Base-by-base conservation (phyloP, 2,329 filamentous ascomycete genomes). In the Metarhizium humberi region DNA sequence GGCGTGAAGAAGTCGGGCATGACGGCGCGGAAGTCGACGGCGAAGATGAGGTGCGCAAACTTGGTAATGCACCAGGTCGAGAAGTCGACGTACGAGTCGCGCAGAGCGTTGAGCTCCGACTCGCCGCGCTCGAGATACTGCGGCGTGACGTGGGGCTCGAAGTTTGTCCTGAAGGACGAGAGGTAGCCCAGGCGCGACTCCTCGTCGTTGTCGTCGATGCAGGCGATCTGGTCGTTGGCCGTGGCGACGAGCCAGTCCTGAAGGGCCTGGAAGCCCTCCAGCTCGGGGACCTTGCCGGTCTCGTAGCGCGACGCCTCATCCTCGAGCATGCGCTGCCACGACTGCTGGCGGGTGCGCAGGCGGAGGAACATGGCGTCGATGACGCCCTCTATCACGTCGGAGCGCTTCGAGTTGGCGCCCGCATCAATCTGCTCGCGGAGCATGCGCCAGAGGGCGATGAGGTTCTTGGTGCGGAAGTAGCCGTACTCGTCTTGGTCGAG, bases 141-240 rank as follows among this genome's bases (percentile, higher is more conserved):
- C 25, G 88, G 82, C 51, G 89, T 87, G 48, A 96, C 88, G 38
- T 94, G 77, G 2, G 88, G 79, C 67, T 90, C 87, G 66, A 95
- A 87, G 65, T 94, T 90, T 62, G 86, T 83, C 62, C 85, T 85
- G 81, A 96, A 96, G 64, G 87, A 86, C 4, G 89, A 86, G 51
- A 97, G 80, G 73, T 96, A 96, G 34, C 88, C 89, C 30, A 88
- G 76, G 36, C 87, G 84, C 57, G 82, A 83, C 53, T 85, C 83
- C 53, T 89, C 87, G 58, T 90, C 87, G 61, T 87, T 87, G 66
- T 97, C 95, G 69, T 97, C 94, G 65, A 99, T 96, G 71, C 91
- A 96, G 55, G 92, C 92, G 68, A 99, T 97, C 71, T 99, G 94
- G 73, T 99, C 94, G 73, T 99, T 99, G 62, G 95, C 94, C 56